Evolutionary conservation across 306 rosid genomes (phyloP).

Genomic region (Lathyrus oleraceus): DNA sequence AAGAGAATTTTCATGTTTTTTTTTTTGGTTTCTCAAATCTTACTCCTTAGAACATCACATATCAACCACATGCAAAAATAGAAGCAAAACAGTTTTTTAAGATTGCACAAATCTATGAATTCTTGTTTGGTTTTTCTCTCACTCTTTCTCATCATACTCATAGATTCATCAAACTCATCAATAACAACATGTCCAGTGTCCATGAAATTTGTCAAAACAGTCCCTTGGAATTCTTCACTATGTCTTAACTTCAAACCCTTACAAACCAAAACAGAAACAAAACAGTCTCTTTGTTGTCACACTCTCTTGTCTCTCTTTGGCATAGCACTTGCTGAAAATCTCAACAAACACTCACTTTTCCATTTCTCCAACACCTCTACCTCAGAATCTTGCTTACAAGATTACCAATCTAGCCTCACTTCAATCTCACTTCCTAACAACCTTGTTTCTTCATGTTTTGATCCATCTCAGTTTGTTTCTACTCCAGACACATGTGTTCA

Average conservation of each 20-base stretch:
- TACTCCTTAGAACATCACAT: neutral
- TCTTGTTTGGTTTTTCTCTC: conserved; percentile 34
- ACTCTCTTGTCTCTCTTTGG: conserved; percentile 60
- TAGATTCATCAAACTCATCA: conserved; percentile 39
- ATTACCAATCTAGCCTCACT: conserved; percentile 60
- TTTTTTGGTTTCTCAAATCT: neutral
- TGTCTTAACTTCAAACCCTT: conserved; percentile 52
- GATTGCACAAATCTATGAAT: conserved; percentile 13
- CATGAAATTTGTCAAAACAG: conserved; percentile 52
- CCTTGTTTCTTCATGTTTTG: conserved; percentile 55
- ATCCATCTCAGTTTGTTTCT: conserved; percentile 66
- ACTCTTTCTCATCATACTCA: conserved; percentile 12
- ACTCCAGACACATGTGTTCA: conserved; percentile 54
- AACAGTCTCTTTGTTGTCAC: conserved; percentile 53
- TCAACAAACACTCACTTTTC: conserved; percentile 57
- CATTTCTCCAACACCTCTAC: conserved; percentile 48
- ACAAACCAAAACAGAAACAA: conserved; percentile 19
- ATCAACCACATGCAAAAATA: neutral
- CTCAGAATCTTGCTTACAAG: conserved; percentile 61
- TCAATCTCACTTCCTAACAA: conserved; percentile 50
- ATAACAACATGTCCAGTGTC: conserved; percentile 60
- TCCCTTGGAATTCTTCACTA: conserved; percentile 62
- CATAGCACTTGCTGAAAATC: conserved; percentile 58
- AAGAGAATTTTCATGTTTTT: neutral
- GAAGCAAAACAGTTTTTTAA: neutral